Base-by-base conservation (phyloP, 208 protist genomes). In the Vickermania spadyakhi region DNA sequence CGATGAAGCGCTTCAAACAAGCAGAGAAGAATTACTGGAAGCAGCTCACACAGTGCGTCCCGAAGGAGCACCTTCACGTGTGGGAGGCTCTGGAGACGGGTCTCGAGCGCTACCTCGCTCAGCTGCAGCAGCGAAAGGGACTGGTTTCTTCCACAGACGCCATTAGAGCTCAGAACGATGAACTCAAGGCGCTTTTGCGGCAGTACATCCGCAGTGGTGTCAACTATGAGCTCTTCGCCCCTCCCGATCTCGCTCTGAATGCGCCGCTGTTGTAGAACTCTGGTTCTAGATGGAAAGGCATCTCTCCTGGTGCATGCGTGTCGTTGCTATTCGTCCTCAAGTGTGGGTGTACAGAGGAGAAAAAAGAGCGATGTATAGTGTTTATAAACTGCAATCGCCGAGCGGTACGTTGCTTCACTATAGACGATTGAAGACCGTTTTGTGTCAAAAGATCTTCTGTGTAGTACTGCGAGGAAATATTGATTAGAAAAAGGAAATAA, bases 171-270 rank as follows among this genome's bases (percentile, higher is more conserved):
- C 94, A 98, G 59, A 98, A 98, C 69, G 63, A 85, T 26, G 94
- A 98, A 75, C 85, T 98, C 27, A 72, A 84, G 50, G 64, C 66
- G 4, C 73, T 98, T 2, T 72, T 98, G 5, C 84, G 77, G 36
- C 77, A 97, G 68, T 98, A 98, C 71, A 70, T 97, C 62, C 36
- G 79, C 11, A 87, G 89, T 56, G 79, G 84, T 62, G 82, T 97
- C 57, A 98, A 98, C 67, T 92, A 94, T 53, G 77, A 98, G 60
- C 74, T 98, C 18, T 85, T 87, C 63, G 67, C 82, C 1, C 90
- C 88, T 4, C 90, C 95, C 11, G 56, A 79, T 18, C 64, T 95
- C 18, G 30, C 89, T 18, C 52, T 72, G 31, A 60, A 77, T 28
- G 58, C 51, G 18, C 26, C 65, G 55, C 18, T 25, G n/a, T 59